A percentile compares a stretch with the other conserved stretches of the same genome.
These are phyloP conservation scores for Capsicum rhomboideum DNA, from an alignment of 257 asterid genomes.

Conservation along the genomic window DNA sequence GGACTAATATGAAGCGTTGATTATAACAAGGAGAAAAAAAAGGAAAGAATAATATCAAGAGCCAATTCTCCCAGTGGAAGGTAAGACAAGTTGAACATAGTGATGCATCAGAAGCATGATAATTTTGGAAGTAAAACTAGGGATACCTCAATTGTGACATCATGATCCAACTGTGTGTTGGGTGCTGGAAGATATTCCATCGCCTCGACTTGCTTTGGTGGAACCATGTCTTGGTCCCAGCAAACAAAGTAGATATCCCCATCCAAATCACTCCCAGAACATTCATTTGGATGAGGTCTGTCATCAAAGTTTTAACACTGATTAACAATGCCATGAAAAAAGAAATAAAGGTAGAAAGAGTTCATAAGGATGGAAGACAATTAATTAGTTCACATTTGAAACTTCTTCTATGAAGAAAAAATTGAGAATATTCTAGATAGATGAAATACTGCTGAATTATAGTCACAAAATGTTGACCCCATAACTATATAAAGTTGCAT, in stretches of 20 bases:
- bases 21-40: not conserved
- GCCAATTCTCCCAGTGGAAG: not conserved
- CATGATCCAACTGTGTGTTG: slow-evolving; percentile 39
- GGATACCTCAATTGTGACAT: slow-evolving; percentile 72
- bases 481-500: not conserved
- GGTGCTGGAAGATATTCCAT: slow-evolving; percentile 80
- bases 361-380: not conserved
- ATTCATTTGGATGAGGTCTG: slow-evolving; percentile 97
- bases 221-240: slow-evolving; percentile 81
- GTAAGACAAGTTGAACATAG: not conserved
- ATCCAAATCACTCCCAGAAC: slow-evolving; percentile 96
- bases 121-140: not conserved
- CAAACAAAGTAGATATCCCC: slow-evolving; percentile 92
- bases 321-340: not conserved
- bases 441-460: not conserved
- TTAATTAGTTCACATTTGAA: not conserved
- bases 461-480: not conserved
- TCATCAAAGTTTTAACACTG: not conserved
- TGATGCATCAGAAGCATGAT: not conserved
- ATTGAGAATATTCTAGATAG: not conserved
- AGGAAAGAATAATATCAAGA: not conserved
- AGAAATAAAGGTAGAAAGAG: not conserved
- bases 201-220: slow-evolving; percentile 33
- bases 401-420: not conserved
- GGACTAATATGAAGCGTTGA: not conserved